Evolutionary conservation across 805 yeast genomes (phyloP), one percentile per base, ranked within the genome.

Genomic region (Saccharomycopsis sp.): DNA sequence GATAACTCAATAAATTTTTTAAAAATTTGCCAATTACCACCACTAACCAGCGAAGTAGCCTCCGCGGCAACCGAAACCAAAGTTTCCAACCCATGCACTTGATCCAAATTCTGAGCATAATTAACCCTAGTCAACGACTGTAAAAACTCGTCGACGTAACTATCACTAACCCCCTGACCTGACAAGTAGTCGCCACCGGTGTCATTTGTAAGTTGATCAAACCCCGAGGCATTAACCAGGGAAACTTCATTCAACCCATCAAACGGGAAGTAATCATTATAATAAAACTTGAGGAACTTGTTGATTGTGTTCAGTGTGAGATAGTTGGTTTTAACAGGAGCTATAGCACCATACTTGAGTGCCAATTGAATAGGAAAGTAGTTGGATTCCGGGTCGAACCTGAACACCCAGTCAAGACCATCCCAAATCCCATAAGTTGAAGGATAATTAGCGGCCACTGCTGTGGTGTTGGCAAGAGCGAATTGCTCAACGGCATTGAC

Each of bases 1-100:
- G 75, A 64, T 2, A 35, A 34, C 1, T 60, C 49, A n/a, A 68
- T 50, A 59, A 71, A 66, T 4, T 53, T 53, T 22, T 66, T 65
- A 52, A 73, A 72, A 14, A 73, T 64, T 43, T 56, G 58, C 53
- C 59, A 66, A 50, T 72, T 72, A 4, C 78, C 78, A 4, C 76
- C 77, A 2, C 55, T 52, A 2, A 73, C 63, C 3, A 57, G 51
- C 7, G 32, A 37, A 13, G 24, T 44, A 1, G 66, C 65, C 9
- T 59, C 63, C 2, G 57, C 57, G 0, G 74, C 68, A 23, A 41
- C 26, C 9, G 68, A 57, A 13, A 72, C 71, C 22, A 64, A 40
- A 1, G 68, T 59, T 0, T 67, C 77, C 16, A 72, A 48, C 0
- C 65, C 68, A 44, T 71, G 74, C n/a, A 71, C 62, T n/a, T 65